phyloP scores from a whole-genome alignment of 2,329 filamentous ascomycete genomes.

The Penicillium sp. region DNA sequence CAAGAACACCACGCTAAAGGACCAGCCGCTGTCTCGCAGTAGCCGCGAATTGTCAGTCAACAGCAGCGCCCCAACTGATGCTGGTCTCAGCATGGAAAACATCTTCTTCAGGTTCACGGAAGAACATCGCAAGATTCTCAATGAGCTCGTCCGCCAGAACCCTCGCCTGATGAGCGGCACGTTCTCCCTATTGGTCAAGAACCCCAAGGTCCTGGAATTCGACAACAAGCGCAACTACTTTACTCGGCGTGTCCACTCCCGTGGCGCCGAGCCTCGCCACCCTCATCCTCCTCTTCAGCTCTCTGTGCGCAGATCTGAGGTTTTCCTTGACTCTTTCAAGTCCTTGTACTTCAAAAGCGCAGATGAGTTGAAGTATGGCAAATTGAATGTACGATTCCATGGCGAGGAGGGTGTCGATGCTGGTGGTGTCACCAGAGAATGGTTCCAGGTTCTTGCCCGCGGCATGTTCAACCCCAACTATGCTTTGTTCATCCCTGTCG shows the following conservation, averaged over 20 bases:
- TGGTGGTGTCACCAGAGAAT: slow-evolving; percentile 94
- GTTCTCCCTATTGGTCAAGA: slow-evolving; percentile 93
- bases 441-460: slow-evolving; percentile 95
- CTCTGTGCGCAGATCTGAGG: slow-evolving; percentile 84
- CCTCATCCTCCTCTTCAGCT: slow-evolving; percentile 77
- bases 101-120: slow-evolving; percentile 98
- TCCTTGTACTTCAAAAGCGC: slow-evolving; percentile 95
- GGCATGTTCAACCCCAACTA: slow-evolving; percentile 99
- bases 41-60: slow-evolving; percentile 69
- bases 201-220: slow-evolving; percentile 97
- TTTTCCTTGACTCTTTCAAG: slow-evolving; percentile 98
- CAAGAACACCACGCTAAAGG: slow-evolving; percentile 87
- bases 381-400: slow-evolving; percentile 95
- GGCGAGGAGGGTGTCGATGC: slow-evolving; percentile 97
- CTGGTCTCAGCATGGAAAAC: slow-evolving; percentile 67
- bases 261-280: slow-evolving; percentile 66
- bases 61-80: slow-evolving; percentile 70
- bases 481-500: slow-evolving; percentile 92
- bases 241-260: slow-evolving; percentile 82
- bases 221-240: slow-evolving; percentile 99
- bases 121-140: slow-evolving; percentile 94
- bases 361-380: slow-evolving; percentile 98
- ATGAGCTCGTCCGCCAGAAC: slow-evolving; percentile 94
- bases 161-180: slow-evolving; percentile 98
- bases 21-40: slow-evolving; percentile 52